Evolutionary conservation across 2,329 filamentous ascomycete species (phyloP), one percentile per base, ranked within the genome.

Genomic region (Trichocomaceae sp.): DNA sequence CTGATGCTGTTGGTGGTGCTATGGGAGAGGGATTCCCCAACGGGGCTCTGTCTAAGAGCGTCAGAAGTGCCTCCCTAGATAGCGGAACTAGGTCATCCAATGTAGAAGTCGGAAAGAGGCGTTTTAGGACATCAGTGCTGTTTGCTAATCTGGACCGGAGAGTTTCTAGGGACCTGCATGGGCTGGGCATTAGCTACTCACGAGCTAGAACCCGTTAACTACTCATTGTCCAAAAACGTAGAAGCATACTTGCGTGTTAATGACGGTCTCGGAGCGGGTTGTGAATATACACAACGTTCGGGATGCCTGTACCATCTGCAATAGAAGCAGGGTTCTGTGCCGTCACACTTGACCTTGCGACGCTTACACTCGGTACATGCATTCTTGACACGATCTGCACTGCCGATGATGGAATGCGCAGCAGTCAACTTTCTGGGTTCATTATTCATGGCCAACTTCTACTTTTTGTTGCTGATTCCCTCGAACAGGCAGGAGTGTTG

Each of bases 271-370:
- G 15, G n/a, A 3, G 47, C 26, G 5, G 15, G 47, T 26, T 49
- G 22, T 26, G 22, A 15, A 20, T 49, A 49, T n/a, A 33, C n/a
- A 49, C 47, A 49, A n/a, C 47, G 47, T 26, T 49, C 47, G 23
- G 22, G 22, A 17, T 31, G 23, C 29, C 20, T 49, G 20, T 49
- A 49, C 47, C 47, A 49, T 17, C n/a, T 49, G 47, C 47, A 49
- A 33, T 35, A 31, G 29, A n/a, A 19, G 47, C 47, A 49, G 1
- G 83, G 83, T 1, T 79, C 83, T 54, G 73, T 69, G 75, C 79
- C 78, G 51, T 79, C 74, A 64, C 77, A 79, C 63, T 77, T 77
- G 57, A 79, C 77, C 64, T 80, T 79, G 58, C 79, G 77, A 56
- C 77, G 75, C 56, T 78, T 74, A 62, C 77, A 79, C 58, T 77